Conservation (phyloP, 2,329 filamentous ascomycete species). For the Pseudocercospora fijiensis region DNA sequence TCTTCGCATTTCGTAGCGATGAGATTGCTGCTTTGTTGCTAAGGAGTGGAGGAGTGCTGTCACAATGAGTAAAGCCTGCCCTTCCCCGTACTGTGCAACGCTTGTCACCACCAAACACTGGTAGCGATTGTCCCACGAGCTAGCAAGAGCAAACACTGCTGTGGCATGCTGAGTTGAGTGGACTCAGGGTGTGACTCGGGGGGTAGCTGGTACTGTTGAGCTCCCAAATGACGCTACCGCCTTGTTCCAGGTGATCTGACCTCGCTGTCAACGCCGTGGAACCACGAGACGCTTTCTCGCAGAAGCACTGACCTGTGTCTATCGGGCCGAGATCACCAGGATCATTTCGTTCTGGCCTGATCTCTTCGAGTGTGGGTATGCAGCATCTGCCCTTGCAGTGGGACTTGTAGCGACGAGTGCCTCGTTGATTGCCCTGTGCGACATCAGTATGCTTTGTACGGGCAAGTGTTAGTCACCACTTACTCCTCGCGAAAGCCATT, state of each 20-base stretch:
- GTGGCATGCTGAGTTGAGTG: background rate
- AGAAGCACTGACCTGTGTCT: conserved; percentile 10
- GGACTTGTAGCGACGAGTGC: conserved; percentile 20
- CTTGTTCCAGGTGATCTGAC: background rate
- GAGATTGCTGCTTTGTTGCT: background rate
- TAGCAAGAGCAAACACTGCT: conserved; percentile 13
- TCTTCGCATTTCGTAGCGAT: background rate
- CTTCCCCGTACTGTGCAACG: conserved; percentile 13
- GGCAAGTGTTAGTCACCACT: background rate
- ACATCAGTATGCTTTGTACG: conserved; percentile 5
- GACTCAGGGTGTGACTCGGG: background rate
- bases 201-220: conserved; percentile 2
- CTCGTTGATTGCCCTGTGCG: conserved; percentile 16
- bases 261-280: background rate
- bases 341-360: conserved; percentile 17
- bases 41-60: background rate
- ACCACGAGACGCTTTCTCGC: background rate
- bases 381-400: conserved; percentile 23
- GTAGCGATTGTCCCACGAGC: conserved; percentile 14
- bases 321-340: conserved; percentile 16
- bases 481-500: conserved; percentile 23
- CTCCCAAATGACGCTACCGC: background rate
- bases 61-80: background rate
- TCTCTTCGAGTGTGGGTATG: conserved; percentile 24
- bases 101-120: background rate